A percentile compares a stretch with the other conserved stretches of the same genome.
phyloP scores from a whole-genome alignment of 257 asterid species.

The Nicotiana obtusifolia region DNA sequence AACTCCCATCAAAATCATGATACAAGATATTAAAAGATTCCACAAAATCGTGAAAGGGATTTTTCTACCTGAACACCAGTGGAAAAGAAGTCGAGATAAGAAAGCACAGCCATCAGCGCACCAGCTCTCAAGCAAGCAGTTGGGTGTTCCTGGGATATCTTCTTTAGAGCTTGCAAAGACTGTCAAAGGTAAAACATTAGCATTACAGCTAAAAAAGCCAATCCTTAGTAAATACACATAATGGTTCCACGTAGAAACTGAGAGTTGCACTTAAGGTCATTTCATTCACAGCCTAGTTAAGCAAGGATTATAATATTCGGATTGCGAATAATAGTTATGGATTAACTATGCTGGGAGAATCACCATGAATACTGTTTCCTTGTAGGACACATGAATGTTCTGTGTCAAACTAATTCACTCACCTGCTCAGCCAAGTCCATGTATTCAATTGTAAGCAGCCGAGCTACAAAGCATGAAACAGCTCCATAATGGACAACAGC shows the following conservation, averaged over 20 bases:
- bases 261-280: not conserved
- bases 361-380: not conserved
- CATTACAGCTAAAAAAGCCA: not conserved
- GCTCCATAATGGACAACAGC: conserved; percentile 99
- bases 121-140: conserved; percentile 99
- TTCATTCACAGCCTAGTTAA: not conserved
- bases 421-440: conserved; percentile 99
- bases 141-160: conserved; percentile 97
- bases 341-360: not conserved
- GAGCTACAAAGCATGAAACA: conserved; percentile 86
- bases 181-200: conserved; percentile 25
- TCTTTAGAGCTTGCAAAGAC: conserved; percentile 97
- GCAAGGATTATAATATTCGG: not conserved
- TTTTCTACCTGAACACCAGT: conserved; percentile 92
- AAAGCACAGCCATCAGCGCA: conserved; percentile 98
- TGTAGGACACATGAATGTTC: not conserved
- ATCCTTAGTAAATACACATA: not conserved
- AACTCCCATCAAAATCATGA: not conserved
- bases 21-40: not conserved
- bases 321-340: not conserved
- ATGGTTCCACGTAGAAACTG: not conserved
- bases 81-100: conserved; percentile 96
- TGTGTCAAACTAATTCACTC: not conserved
- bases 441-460: conserved; percentile 89
- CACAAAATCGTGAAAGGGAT: conserved; percentile 9